These are phyloP conservation scores for Phytophthora europaea DNA, from an alignment of 352 stramenopile species.

Conservation along the genomic window DNA sequence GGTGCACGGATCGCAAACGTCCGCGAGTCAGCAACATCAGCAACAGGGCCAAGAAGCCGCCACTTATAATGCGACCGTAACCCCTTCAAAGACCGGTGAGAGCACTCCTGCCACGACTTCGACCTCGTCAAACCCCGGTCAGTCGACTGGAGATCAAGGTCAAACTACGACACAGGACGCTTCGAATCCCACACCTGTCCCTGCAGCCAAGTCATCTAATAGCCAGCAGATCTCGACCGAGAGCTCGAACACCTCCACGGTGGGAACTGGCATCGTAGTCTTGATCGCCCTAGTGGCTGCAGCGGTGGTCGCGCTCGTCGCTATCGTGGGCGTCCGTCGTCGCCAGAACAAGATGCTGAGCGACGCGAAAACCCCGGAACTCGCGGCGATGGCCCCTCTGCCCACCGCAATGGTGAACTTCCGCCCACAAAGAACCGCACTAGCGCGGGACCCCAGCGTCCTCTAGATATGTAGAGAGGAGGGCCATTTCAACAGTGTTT, in stretches of 20 bases:
- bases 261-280: slow-evolving; percentile 49
- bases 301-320: slow-evolving; percentile 50
- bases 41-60: slow-evolving; percentile 10
- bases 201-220: slow-evolving; percentile 23
- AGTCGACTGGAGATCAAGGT: slow-evolving; percentile 24
- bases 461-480: slow-evolving; percentile 24
- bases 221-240: slow-evolving; percentile 43
- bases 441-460: slow-evolving; percentile 36
- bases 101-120: slow-evolving; percentile 11
- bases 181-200: slow-evolving; percentile 11
- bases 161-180: background rate
- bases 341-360: slow-evolving; percentile 59
- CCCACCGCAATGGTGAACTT: slow-evolving; percentile 38
- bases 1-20: slow-evolving; percentile 13
- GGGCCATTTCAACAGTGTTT: background rate
- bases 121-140: slow-evolving; percentile 8
- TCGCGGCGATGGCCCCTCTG: slow-evolving; percentile 38
- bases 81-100: background rate
- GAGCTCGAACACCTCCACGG: slow-evolving; percentile 21
- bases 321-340: slow-evolving; percentile 48
- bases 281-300: slow-evolving; percentile 48
- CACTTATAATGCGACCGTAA: slow-evolving; percentile 24
- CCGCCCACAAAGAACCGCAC: slow-evolving; percentile 22
- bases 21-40: background rate
- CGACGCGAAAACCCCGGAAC: slow-evolving; percentile 52